phyloP scores from a whole-genome alignment of 2,329 filamentous ascomycete species.

The Ophiostoma tasmaniense region DNA sequence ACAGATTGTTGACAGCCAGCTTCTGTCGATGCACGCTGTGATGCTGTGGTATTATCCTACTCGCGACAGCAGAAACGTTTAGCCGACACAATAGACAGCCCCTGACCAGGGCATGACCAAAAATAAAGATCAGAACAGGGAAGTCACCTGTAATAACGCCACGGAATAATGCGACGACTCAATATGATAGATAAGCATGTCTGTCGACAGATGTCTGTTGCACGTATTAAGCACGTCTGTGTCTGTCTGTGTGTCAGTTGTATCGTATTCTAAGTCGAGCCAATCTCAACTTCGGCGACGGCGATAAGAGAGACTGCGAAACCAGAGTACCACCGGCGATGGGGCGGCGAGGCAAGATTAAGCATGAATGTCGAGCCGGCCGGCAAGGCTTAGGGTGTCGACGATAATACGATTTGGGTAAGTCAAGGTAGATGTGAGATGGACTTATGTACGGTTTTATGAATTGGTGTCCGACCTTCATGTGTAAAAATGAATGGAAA shows the following conservation, averaged over 20 bases:
- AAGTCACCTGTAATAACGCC: not conserved
- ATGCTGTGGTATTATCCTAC: not conserved
- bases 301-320: not conserved
- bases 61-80: not conserved
- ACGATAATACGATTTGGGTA: not conserved
- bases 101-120: not conserved
- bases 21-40: not conserved
- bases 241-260: not conserved
- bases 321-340: not conserved
- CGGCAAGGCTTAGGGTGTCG: not conserved
- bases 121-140: slow-evolving; percentile 1
- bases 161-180: not conserved
- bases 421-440: no score
- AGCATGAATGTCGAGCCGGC: slow-evolving; percentile 3
- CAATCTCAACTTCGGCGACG: not conserved
- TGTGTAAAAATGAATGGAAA: not conserved
- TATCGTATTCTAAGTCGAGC: not conserved
- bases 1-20: not conserved
- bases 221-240: not conserved
- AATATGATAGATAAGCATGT: not conserved
- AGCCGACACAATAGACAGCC: not conserved
- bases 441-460: not conserved
- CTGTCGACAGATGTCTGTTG: not conserved
- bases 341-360: not conserved
- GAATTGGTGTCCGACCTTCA: not conserved